These are phyloP conservation scores for Lasiosphaeria ovina DNA, from an alignment of 495 filamentous ascomycete species.

Conservation along the genomic window DNA sequence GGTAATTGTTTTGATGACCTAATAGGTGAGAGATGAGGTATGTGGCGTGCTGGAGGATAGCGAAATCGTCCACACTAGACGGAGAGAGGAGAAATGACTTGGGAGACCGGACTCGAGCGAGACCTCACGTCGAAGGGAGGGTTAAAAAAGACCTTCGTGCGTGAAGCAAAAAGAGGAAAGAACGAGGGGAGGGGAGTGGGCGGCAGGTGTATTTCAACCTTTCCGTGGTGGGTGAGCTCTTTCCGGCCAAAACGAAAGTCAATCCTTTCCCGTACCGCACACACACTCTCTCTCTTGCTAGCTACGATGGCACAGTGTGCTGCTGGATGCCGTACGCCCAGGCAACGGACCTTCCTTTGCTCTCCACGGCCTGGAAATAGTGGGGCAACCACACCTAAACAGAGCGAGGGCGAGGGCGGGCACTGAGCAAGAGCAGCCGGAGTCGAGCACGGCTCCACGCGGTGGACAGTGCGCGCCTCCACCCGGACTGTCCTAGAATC, in stretches of 20 bases:
- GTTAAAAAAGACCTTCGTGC: constrained; percentile 37
- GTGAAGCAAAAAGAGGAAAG: constrained; percentile 32
- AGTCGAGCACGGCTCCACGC: constrained; percentile 20
- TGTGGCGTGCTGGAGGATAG: constrained; percentile 21
- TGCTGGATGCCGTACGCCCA: constrained; percentile 21
- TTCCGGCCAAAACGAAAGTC: constrained; percentile 28
- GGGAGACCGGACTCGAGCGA: constrained; percentile 33
- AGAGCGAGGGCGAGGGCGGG: neutral
- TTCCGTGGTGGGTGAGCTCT: constrained; percentile 24
- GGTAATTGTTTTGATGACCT: constrained; percentile 32
- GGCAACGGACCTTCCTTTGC: constrained; percentile 23
- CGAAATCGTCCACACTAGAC: constrained; percentile 22
- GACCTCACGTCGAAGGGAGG: constrained; percentile 42
- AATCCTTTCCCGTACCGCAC: constrained; percentile 21
- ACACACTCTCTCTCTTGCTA: constrained; percentile 1
- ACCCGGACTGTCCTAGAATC: constrained; percentile 11
- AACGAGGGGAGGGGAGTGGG: constrained; percentile 24
- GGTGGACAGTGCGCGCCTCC: constrained; percentile 19
- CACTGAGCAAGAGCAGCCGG: constrained; percentile 5
- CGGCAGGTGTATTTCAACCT: constrained; percentile 34
- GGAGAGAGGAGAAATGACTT: constrained; percentile 16
- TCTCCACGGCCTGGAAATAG: constrained; percentile 14
- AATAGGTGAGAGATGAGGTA: constrained; percentile 27
- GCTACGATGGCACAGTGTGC: constrained; percentile 17
- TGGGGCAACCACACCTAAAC: constrained; percentile 1